Conservation (phyloP, 495 filamentous ascomycete species). For the Penicillium goetzii region DNA sequence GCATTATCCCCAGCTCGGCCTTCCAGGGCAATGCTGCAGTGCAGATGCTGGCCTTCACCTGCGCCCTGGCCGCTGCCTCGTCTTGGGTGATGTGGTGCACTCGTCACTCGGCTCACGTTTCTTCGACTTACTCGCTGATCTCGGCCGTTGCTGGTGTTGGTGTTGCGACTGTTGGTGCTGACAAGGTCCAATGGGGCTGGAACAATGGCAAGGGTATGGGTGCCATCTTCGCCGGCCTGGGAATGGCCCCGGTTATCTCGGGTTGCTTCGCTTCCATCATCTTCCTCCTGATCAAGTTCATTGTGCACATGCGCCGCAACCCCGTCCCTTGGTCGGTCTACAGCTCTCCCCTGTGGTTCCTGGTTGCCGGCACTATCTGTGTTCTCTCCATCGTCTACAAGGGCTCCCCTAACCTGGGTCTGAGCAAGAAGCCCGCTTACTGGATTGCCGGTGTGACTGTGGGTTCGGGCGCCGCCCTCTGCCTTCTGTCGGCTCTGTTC, state of each 20-base stretch:
- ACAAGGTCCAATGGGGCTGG: conserved; percentile 65
- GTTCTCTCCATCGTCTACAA: conserved; percentile 68
- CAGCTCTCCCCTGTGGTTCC: conserved; percentile 61
- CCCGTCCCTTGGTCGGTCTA: conserved; percentile 61
- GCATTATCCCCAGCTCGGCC: conserved; percentile 54
- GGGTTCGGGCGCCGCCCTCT: conserved; percentile 55
- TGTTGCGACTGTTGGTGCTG: conserved; percentile 60
- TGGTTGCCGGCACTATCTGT: conserved; percentile 59
- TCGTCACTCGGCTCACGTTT: conserved; percentile 62
- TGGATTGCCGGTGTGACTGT: conserved; percentile 61
- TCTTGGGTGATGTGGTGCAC: conserved; percentile 68
- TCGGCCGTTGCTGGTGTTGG: conserved; percentile 65
- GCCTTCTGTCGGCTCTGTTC: conserved; percentile 57
- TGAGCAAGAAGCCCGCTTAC: conserved; percentile 59
- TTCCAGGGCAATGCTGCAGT: conserved; percentile 59
- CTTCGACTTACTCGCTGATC: conserved; percentile 66
- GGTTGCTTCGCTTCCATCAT: conserved; percentile 58
- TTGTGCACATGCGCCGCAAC: conserved; percentile 60
- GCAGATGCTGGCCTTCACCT: conserved; percentile 64
- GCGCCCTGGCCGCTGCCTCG: conserved; percentile 58
- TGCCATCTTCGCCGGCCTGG: conserved; percentile 63
- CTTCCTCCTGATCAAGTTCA: conserved; percentile 63
- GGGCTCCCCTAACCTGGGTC: conserved; percentile 59
- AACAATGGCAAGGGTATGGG: conserved; percentile 61
- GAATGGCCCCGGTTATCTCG: conserved; percentile 63